Evolutionary conservation across 129 eudicot genomes (phyloP).

Genomic region (Arctium lappa): DNA sequence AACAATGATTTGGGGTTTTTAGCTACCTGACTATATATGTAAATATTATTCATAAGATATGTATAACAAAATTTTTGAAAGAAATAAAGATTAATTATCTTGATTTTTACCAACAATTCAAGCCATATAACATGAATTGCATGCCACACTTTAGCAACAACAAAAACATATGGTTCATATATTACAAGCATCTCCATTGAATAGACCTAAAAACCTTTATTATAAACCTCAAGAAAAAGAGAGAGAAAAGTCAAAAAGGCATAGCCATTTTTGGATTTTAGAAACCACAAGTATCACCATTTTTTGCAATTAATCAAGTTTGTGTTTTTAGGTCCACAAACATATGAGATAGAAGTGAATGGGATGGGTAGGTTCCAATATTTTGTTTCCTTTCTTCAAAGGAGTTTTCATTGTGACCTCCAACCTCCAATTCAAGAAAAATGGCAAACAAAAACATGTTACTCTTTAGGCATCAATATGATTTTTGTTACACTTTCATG

Average conservation of each 20-base stretch:
- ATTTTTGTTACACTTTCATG: conserved; percentile 10
- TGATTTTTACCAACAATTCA: not conserved
- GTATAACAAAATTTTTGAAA: too few species aligned
- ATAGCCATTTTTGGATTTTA: not conserved
- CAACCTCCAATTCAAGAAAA: conserved; percentile 20
- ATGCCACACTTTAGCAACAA: not conserved
- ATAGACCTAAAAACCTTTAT: not conserved
- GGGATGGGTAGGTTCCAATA: conserved; percentile 25
- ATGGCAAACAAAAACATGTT: conserved; percentile 23
- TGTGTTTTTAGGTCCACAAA: conserved; percentile 20
- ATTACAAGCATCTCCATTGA: too few species aligned
- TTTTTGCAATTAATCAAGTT: not conserved
- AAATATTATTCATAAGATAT: not conserved
- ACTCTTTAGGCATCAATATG: conserved; percentile 15
- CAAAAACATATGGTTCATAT: not conserved
- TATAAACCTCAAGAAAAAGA: not conserved
- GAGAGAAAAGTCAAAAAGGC: not conserved
- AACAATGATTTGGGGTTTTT: not conserved
- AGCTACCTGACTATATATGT: too few species aligned
- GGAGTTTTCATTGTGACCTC: conserved; percentile 21
- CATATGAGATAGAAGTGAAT: conserved; percentile 17
- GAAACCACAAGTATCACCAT: not conserved
- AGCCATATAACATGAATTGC: not conserved
- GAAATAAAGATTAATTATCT: too few species aligned
- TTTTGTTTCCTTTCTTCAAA: conserved; percentile 15